Evolutionary conservation across 176 grass and related monocot genomes (phyloP).

Genomic region (Carex littledalei): DNA sequence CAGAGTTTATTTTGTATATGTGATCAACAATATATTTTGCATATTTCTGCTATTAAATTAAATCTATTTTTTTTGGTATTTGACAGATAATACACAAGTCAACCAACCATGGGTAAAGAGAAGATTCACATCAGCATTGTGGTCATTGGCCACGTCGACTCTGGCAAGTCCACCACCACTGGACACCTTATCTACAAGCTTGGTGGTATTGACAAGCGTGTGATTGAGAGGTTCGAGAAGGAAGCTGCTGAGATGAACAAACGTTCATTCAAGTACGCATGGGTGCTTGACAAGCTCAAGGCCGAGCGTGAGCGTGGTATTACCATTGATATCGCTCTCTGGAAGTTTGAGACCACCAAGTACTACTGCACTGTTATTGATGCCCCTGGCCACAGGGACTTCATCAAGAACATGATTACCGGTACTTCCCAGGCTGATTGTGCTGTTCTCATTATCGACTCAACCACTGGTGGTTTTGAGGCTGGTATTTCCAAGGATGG

Average conservation of each 20-base stretch:
- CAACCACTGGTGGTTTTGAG: conserved; percentile 85
- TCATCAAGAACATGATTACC: conserved; percentile 92
- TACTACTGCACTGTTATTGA: conserved; percentile 84
- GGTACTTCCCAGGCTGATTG: conserved; percentile 83
- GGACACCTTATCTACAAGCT: conserved; percentile 87
- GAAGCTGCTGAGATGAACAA: conserved; percentile 78
- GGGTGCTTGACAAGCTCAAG: conserved; percentile 92
- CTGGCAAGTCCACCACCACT: conserved; percentile 80
- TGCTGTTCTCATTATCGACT: conserved; percentile 76
- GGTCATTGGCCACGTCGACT: conserved; percentile 79
- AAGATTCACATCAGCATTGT: conserved; percentile 75
- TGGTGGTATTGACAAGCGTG: conserved; percentile 91
- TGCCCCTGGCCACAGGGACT: conserved; percentile 74
- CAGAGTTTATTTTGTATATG: not conserved
- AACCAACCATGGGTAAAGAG: conserved; percentile 65
- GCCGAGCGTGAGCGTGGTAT: conserved; percentile 76
- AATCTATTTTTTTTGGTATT: not conserved
- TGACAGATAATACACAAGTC: not conserved
- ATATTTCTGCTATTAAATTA: not conserved
- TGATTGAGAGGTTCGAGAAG: conserved; percentile 71
- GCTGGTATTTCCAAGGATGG: conserved; percentile 87
- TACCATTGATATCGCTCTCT: conserved; percentile 70
- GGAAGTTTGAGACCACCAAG: conserved; percentile 76
- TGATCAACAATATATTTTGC: not conserved
- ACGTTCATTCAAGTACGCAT: conserved; percentile 78